Evolutionary conservation across 176 grass and related monocot species (phyloP), one percentile per base, ranked within the genome.

Genomic region (Avena eriantha): DNA sequence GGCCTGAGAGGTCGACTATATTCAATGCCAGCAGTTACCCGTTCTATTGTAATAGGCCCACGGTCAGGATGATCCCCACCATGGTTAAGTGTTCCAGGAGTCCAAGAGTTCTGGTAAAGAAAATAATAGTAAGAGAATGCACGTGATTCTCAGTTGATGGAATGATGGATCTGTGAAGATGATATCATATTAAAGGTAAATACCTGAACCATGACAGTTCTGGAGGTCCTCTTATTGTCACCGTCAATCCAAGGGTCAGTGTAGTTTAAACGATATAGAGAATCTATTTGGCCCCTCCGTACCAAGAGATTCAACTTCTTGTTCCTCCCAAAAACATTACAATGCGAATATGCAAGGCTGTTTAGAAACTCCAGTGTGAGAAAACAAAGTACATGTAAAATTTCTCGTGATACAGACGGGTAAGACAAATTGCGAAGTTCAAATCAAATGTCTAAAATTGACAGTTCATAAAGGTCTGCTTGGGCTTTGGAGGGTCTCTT

Each of bases 161-260:
- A 65, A 81, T 48, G 75, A 35, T 85, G 31, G 73, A 77, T 50
- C 58, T 18, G 39, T 85, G 45, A 75, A 73, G 71, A 79, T 8
- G 18, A 61, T 46, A 50, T 69, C 51, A n/a, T 77, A 77, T 39
- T 64, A 64, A 90, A 73, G 55, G 55, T 77, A 77, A 69, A 85
- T 82, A 99, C 94, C 92, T 97, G 97, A 92, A 97, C 49, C 94
- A 97, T 97, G 60, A 92, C 73, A 60, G 73, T 86, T 85, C 90
- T 92, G 23, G 97, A 99, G 22, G 94, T 99, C 85, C 94, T 94
- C 91, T 93, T 99, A 41, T 97, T 99, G 80, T 99, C 97, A 9
- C 92, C 89, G 69, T 99, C 88, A 59, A 99, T 99, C 97, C 97
- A 99, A 56, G 97, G 97, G 83, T 96, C 92, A 78, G 89, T 99